Evolutionary conservation across 2,329 filamentous ascomycete species (phyloP), one percentile per base, ranked within the genome.

Genomic region (Penicillium sp.): DNA sequence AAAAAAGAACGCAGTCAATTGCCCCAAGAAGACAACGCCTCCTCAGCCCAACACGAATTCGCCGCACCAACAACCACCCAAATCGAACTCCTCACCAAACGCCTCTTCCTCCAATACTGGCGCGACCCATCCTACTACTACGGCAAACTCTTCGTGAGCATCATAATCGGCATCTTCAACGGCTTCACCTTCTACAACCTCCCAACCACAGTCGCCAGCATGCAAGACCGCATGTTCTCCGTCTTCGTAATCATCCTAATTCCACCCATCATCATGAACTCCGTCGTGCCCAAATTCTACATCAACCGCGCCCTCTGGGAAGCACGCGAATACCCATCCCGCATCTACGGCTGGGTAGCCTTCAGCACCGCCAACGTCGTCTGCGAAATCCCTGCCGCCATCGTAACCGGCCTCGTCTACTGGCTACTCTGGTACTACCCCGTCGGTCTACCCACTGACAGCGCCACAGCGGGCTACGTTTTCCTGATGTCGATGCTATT

Each of bases 151-250:
- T 92, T 91, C 71, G 82, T 87, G 29, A 81, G 85, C 3, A 83
- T 90, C 54, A 81, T 91, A 56, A 79, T 89, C 40, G 89, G 87
- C 14, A 85, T 91, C 69, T 90, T 92, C 79, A 91, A 90, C 73
- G 88, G 87, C 19, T 91, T 91, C 74, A 91, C 88, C 3, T 92
- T 91, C 75, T 91, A 82, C 78, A 78, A 87, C 62, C 81, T 91
- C 3, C 87, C 86, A 2, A 79, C 86, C 69, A 81, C 79, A 0
- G 77, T 89, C 44, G 80, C 82, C 13, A 87, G 89, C 64, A 86
- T 92, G 81, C 88, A 92, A 67, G 86, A 90, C 73, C 83, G 88
- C 63, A 87, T 92, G 83, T 92, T 93, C 78, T 88, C 88, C 0
- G 73, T 77, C 48, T 90, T 89, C 72, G 63, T 90, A 19, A 82